Evolutionary conservation across 2,329 filamentous ascomycete genomes (phyloP), one percentile per base, ranked within the genome.

Genomic region (Sclerotiophoma versabilis): DNA sequence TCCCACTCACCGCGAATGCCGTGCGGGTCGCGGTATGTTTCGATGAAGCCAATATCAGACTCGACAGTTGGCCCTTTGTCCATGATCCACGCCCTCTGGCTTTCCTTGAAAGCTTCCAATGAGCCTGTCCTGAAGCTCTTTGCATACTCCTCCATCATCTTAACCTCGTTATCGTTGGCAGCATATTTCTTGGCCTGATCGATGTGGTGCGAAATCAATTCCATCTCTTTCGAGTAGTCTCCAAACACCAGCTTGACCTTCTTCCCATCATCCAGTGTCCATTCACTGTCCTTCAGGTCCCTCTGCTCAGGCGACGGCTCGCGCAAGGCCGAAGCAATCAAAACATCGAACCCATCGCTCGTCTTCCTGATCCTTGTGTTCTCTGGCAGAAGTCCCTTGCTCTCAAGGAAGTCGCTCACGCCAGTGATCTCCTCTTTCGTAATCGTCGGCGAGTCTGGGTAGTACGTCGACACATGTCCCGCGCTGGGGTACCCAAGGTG

Each of bases 1-100:
- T 83, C 78, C 77, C 80, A 84, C 56, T 84, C 82, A 10, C 79
- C 79, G 36, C 82, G 77, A 15, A 82, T 79, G 19, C 81, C 82
- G 53, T 82, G 77, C 2, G 82, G 82, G 59, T 84, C 83, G 39
- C 81, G 72, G 62, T 83, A 84, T 0, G 81, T 82, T 66, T 84
- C 81, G 48, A 84, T 77, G 65, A 84, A 84, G 6, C 81, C 81
- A 54, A 84, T 78, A 41, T 83, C 80, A 9, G 75, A 78, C 69
- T 83, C 82, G 3, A 84, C 81, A 44, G 74, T 71, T 0, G 82
- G 77, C 4, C 78, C 76, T 57, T 79, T 81, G 63, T 84, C 81
- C 41, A 76, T 75, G 41, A 84, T 82, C 82, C 82, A 84, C 17
- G 76, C 76, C 22, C 77, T 74, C 61, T 83, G 81, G 29, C 79